phyloP scores from a whole-genome alignment of 805 yeast species.

The Metschnikowia aberdeeniae region DNA sequence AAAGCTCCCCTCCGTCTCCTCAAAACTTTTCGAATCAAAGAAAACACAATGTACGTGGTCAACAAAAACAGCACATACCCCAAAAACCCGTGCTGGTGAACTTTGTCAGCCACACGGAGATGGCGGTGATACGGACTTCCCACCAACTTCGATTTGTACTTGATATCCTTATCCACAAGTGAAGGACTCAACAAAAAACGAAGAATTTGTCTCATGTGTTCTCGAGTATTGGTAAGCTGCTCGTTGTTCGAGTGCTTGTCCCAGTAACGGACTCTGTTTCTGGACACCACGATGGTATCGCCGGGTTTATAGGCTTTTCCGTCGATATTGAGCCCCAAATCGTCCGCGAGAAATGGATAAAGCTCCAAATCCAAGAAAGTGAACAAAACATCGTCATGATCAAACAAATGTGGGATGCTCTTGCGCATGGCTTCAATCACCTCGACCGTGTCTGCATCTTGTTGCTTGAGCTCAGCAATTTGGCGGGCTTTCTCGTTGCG shows the following conservation, averaged over 20 bases:
- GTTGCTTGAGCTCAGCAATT: constrained; percentile 42
- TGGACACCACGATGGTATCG: constrained; percentile 51
- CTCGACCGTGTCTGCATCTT: constrained; percentile 39
- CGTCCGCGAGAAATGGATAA: constrained; percentile 24
- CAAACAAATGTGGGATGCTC: constrained; percentile 46
- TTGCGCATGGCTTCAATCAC: constrained; percentile 46
- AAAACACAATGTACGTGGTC: constrained; percentile 4
- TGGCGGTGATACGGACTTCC: constrained; percentile 41
- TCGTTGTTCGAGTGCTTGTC: constrained; percentile 35
- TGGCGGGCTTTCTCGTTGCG: constrained; percentile 38
- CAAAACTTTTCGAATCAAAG: neutral
- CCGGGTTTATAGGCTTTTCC: constrained; percentile 41
- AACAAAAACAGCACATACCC: constrained; percentile 33
- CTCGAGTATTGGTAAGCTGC: constrained; percentile 31
- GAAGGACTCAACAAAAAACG: constrained; percentile 36
- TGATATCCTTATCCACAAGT: constrained; percentile 13
- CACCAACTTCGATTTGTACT: constrained; percentile 27
- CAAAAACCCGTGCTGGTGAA: constrained; percentile 42
- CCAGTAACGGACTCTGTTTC: constrained; percentile 36
- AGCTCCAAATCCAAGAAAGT: constrained; percentile 50
- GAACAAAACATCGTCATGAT: constrained; percentile 40
- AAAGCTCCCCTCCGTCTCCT: constrained; percentile 1
- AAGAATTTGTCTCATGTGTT: constrained; percentile 32
- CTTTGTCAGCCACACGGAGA: constrained; percentile 39
- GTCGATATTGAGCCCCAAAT: constrained; percentile 37